phyloP scores from a whole-genome alignment of 2,329 filamentous ascomycete genomes.

The Cladophialophora exuberans region DNA sequence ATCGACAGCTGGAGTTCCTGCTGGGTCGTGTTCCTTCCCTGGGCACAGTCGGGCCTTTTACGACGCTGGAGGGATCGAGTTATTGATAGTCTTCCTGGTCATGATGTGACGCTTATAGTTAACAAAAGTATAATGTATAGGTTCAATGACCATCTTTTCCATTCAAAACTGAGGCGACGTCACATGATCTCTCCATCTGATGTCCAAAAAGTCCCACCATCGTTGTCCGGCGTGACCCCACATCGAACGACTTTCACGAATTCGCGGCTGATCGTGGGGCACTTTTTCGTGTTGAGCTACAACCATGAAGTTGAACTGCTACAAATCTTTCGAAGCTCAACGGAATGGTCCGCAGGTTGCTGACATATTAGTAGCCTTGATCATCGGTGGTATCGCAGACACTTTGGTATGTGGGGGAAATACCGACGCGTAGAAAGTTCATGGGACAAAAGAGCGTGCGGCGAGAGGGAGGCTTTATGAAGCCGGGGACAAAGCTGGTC shows the following conservation, averaged over 20 bases:
- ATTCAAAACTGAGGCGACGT: neutral
- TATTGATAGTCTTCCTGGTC: slow-evolving; percentile 12
- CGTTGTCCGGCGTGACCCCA: slow-evolving; percentile 2
- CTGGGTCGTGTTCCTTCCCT: slow-evolving; percentile 68
- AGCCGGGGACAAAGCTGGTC: too few relatives aligned
- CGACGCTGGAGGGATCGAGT: slow-evolving; percentile 30
- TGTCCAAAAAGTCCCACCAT: slow-evolving; percentile 9
- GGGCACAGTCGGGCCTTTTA: slow-evolving; percentile 30
- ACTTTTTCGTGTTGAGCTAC: neutral
- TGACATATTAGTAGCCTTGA: slow-evolving; percentile 4
- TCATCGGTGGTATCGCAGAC: too few relatives aligned
- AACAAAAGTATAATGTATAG: neutral
- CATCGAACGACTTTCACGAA: neutral
- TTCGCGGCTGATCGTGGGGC: slow-evolving; percentile 17
- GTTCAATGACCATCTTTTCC: neutral
- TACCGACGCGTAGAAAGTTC: neutral
- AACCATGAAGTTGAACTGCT: neutral
- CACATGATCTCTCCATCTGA: neutral
- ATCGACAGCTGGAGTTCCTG: slow-evolving; percentile 72
- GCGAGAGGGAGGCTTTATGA: too few relatives aligned
- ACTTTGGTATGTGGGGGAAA: neutral
- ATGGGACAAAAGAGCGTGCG: too few relatives aligned
- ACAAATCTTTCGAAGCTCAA: neutral
- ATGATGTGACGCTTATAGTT: neutral
- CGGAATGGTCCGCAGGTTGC: slow-evolving; percentile 14